These are phyloP conservation scores for Coprinellus aureogranulatus DNA, from an alignment of 768 basidiomycete species.

Conservation along the genomic window DNA sequence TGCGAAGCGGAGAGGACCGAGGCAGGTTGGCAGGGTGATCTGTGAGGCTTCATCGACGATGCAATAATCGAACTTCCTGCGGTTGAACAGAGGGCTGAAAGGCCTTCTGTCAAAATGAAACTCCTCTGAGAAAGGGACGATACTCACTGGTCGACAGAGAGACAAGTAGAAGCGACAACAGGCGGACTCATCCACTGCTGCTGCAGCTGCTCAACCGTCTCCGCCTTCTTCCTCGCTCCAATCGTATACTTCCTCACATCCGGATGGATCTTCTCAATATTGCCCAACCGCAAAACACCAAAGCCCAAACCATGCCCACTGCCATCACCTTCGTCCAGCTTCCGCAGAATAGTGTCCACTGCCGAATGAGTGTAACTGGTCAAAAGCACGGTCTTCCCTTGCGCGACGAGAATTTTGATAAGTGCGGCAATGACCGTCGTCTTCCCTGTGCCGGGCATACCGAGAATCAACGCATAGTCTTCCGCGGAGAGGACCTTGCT, in stretches of 20 bases:
- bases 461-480: constrained; percentile 90
- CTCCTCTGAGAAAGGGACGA: too few species aligned
- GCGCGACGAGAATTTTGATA: constrained; percentile 71
- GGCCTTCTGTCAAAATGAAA: neutral
- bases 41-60: constrained; percentile 99
- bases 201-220: constrained; percentile 80
- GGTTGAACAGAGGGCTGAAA: constrained; percentile 79
- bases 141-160: constrained; percentile 90
- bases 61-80: constrained; percentile 90
- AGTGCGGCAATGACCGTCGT: constrained; percentile 91
- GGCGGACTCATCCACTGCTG: constrained; percentile 81
- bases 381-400: constrained; percentile 85
- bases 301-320: constrained; percentile 37
- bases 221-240: constrained; percentile 49
- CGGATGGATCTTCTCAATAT: constrained; percentile 89
- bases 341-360: constrained; percentile 93
- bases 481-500: constrained; percentile 69
- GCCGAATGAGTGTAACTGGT: constrained; percentile 97
- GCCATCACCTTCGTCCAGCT: constrained; percentile 49
- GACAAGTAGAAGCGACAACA: constrained; percentile 93
- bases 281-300: constrained; percentile 80
- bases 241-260: constrained; percentile 73
- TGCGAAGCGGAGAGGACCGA: constrained; percentile 89
- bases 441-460: constrained; percentile 99
- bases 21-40: constrained; percentile 91